Evolutionary conservation across 1,284 basidiomycete species (phyloP).

Genomic region (Phylloboletellus chloephorus): DNA sequence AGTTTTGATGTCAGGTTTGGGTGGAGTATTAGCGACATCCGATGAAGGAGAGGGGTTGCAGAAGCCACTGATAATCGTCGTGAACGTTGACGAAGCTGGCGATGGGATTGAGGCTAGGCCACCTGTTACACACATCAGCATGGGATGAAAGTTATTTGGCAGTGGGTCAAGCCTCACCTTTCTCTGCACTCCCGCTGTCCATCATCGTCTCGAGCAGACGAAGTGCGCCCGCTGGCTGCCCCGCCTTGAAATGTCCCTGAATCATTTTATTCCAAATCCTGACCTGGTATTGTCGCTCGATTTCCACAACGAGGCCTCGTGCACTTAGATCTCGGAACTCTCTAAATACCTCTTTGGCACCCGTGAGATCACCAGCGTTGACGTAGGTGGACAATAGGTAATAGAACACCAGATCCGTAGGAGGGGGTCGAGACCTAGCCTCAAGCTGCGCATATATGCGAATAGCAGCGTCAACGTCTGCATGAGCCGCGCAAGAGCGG

Average conservation of each 20-base stretch:
- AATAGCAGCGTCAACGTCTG: slow-evolving; percentile 59
- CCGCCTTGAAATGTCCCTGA: slow-evolving; percentile 64
- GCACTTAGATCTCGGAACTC: slow-evolving; percentile 48
- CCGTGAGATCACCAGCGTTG: slow-evolving; percentile 47
- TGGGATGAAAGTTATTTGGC: not conserved
- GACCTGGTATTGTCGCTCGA: slow-evolving; percentile 34
- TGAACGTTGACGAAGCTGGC: slow-evolving; percentile 60
- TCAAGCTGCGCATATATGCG: slow-evolving; percentile 68
- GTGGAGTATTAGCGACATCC: not conserved
- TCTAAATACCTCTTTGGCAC: slow-evolving; percentile 65
- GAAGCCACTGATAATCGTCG: slow-evolving; percentile 65
- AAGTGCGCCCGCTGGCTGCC: slow-evolving; percentile 60
- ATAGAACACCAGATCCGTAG: slow-evolving; percentile 46
- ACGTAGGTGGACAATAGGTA: slow-evolving; percentile 62
- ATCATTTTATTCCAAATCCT: slow-evolving; percentile 74
- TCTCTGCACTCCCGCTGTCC: slow-evolving; percentile 34
- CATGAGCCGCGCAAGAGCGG: slow-evolving; percentile 57
- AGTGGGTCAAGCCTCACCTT: slow-evolving; percentile 11
- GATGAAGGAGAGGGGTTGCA: slow-evolving; percentile 33
- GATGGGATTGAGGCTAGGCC: slow-evolving; percentile 43
- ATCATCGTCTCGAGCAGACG: slow-evolving; percentile 73
- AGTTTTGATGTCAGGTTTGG: slow-evolving; percentile 51
- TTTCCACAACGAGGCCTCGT: slow-evolving; percentile 32
- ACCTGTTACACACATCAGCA: slow-evolving; percentile 15
- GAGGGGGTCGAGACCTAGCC: slow-evolving; percentile 31